phyloP scores from a whole-genome alignment of 176 grass and related monocot genomes.

The Thinopyrum elongatum region DNA sequence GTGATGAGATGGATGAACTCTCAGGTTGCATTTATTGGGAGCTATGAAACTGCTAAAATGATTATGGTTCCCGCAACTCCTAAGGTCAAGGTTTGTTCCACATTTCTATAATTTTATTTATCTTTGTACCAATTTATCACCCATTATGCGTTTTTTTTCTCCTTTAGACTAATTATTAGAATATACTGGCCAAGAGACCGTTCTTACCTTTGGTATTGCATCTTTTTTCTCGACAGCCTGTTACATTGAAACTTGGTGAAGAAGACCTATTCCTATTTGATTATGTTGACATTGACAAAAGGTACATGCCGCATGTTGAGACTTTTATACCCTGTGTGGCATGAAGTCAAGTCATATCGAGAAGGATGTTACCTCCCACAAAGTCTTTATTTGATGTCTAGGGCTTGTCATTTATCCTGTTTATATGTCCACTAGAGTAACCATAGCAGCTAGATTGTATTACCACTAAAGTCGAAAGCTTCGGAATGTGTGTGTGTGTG shows the following conservation, averaged over 20 bases:
- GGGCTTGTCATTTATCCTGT: no score
- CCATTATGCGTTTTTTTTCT: background rate
- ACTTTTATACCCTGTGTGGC: background rate
- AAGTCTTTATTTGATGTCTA: no score
- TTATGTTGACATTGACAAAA: slow-evolving; percentile 85
- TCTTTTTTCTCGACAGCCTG: slow-evolving; percentile 59
- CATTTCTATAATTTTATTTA: background rate
- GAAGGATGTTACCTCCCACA: no score
- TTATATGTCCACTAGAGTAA: no score
- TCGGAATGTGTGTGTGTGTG: no score
- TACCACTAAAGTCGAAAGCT: no score
- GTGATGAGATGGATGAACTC: background rate
- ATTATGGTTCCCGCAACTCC: slow-evolving; percentile 81
- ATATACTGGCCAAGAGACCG: background rate
- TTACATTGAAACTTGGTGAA: slow-evolving; percentile 83
- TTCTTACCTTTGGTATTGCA: background rate
- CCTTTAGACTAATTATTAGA: background rate
- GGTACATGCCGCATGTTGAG: slow-evolving; percentile 34
- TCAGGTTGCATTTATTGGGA: slow-evolving; percentile 84
- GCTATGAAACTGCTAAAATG: slow-evolving; percentile 75
- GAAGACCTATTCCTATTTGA: slow-evolving; percentile 31
- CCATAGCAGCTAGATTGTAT: no score
- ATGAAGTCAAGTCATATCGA: no score
- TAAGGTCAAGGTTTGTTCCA: slow-evolving; percentile 65
- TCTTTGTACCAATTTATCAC: background rate